Evolutionary conservation across 768 basidiomycete genomes (phyloP).

Genomic region (Boletus coccyginus): DNA sequence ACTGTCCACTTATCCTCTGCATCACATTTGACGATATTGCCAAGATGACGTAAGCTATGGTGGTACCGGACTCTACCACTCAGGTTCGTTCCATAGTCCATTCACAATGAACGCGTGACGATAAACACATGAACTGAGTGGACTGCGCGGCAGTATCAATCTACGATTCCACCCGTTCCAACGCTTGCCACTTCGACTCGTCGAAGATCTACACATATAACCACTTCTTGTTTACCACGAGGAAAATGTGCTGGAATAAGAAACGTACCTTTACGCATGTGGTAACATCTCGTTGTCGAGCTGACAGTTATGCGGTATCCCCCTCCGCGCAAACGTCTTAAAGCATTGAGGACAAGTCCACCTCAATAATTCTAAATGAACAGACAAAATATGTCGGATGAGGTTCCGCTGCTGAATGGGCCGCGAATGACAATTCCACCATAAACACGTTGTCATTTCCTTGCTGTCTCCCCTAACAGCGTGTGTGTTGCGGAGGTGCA

Average conservation of each 20-base stretch:
- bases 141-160: too few relatives aligned
- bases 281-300: not conserved
- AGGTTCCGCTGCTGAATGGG: conserved; percentile 1
- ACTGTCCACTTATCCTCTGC: too few relatives aligned
- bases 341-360: conserved; percentile 8
- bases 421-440: not conserved
- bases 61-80: too few relatives aligned
- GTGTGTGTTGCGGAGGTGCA: conserved; percentile 1
- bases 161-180: too few relatives aligned
- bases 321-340: not conserved
- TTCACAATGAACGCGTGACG: too few relatives aligned
- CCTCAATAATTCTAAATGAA: not conserved
- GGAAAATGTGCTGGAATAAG: not conserved
- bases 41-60: too few relatives aligned
- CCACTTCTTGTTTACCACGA: not conserved
- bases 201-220: too few relatives aligned
- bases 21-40: too few relatives aligned
- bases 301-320: not conserved
- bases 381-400: not conserved
- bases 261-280: not conserved
- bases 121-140: too few relatives aligned
- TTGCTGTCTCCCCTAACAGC: not conserved
- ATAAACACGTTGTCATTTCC: not conserved
- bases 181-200: too few relatives aligned
- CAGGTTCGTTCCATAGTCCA: too few relatives aligned